Base-by-base conservation (phyloP, 176 grass and related monocot genomes). In the Saccharum spontaneum region DNA sequence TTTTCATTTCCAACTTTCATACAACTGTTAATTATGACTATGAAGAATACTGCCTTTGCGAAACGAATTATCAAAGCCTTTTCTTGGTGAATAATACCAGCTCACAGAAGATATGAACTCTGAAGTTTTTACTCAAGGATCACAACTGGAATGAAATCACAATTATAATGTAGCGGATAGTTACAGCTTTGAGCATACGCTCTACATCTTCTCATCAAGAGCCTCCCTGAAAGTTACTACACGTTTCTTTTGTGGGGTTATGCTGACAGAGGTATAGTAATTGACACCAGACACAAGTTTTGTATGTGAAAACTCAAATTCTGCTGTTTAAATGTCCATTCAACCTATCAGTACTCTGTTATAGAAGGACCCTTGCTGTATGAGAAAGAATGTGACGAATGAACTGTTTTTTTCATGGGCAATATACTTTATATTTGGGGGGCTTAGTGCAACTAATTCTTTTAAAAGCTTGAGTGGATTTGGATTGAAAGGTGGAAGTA, bases 401-500 rank as follows among this genome's bases (percentile, higher is more conserved):
- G 30, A 43, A 40, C 67, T 7, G 11, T 80, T 2, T 83, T 90
- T 90, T 59, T 0, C 39, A 18, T 87, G 77, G 59, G 39, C 5
- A 60, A 34, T 3, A 83, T 75, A n/a, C 59, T 83, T 60, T 5
- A 81, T 70, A 69, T 69, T 54, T 68, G 69, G 39, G 69, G 36
- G 36, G n/a, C 33, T 52, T 69, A 31, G 13, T 38, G 73, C 43
- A 43, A 23, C 24, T 78, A 45, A 48, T 83, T 18, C 48, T 52
- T 86, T 69, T 15, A 83, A 86, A 73, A 69, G 12, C 34, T 63
- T 70, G 38, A 39, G 60, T 83, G 50, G 65, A 87, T 79, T 50
- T 84, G 67, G 61, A 61, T 79, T 31, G n/a, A 24, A 71, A 66
- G 66, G 57, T 70, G 9, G 43, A 15, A 38, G 12, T 44, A 31